A percentile compares a stretch with the other conserved stretches of the same genome.
phyloP scores from a whole-genome alignment of 495 filamentous ascomycete species.

The Neurospora sp. region DNA sequence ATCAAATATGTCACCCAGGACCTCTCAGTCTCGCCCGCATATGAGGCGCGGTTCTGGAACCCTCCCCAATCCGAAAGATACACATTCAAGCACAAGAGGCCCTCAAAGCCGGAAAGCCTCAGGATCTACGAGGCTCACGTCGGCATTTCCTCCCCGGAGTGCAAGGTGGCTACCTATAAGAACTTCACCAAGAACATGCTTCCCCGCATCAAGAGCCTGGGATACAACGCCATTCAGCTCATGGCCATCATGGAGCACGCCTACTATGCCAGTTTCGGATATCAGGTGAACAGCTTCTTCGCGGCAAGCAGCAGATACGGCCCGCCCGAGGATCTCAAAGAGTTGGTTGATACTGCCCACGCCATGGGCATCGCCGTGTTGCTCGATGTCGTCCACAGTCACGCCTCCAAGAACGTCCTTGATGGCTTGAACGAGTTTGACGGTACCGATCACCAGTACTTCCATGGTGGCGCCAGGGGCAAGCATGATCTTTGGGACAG shows the following conservation, averaged over 20 bases:
- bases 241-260: conserved; percentile 99
- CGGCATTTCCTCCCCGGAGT: conserved; percentile 89
- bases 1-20: conserved; percentile 96
- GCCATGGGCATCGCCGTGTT: conserved; percentile 84
- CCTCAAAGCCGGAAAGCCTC: conserved; percentile 73
- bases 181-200: conserved; percentile 91
- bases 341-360: conserved; percentile 92
- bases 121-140: conserved; percentile 97
- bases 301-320: conserved; percentile 95
- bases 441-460: conserved; percentile 88
- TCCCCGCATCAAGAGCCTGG: conserved; percentile 78
- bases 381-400: conserved; percentile 93
- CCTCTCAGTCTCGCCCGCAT: conserved; percentile 73
- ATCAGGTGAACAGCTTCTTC: conserved; percentile 98
- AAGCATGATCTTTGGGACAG: conserved; percentile 92
- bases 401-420: conserved; percentile 92
- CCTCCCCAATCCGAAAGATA: conserved; percentile 67
- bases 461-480: conserved; percentile 77
- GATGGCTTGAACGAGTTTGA: conserved; percentile 95
- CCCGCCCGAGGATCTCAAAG: conserved; percentile 88
- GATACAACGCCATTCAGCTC: conserved; percentile 95
- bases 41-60: conserved; percentile 97
- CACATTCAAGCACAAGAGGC: conserved; percentile 69
- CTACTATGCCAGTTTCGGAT: conserved; percentile 98
- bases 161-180: conserved; percentile 83